These are phyloP conservation scores for Mucor indicus DNA, from an alignment of 371 early-diverging fungal genomes.

Conservation along the genomic window DNA sequence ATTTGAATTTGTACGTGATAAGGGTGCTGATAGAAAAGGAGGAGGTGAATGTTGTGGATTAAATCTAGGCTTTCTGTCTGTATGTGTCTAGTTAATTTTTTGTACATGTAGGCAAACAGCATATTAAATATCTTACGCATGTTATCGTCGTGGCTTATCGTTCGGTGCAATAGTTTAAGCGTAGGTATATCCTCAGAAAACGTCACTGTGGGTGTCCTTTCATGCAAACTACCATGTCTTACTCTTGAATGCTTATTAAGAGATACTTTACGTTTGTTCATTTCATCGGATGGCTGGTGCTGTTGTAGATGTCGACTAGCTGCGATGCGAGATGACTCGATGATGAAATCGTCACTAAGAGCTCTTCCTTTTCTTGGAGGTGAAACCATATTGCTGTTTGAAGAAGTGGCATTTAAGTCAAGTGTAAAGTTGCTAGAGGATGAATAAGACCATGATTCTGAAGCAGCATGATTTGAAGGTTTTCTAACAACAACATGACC, in stretches of 20 bases:
- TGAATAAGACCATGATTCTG: slow-evolving; percentile 23
- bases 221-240: slow-evolving; percentile 15
- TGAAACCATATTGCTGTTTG: background rate
- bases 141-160: slow-evolving; percentile 19
- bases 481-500: slow-evolving; percentile 42
- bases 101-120: no score
- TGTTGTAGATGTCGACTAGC: slow-evolving; percentile 9
- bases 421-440: no score
- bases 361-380: slow-evolving; percentile 16
- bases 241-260: slow-evolving; percentile 2
- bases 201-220: slow-evolving; percentile 12
- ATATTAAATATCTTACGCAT: no score
- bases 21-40: slow-evolving; percentile 2
- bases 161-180: slow-evolving; percentile 12
- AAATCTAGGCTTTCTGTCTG: slow-evolving; percentile 10
- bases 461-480: slow-evolving; percentile 12
- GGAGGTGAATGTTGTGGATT: slow-evolving; percentile 7
- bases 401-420: background rate
- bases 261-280: slow-evolving; percentile 3
- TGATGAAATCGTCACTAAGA: slow-evolving; percentile 17
- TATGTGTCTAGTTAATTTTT: background rate
- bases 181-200: slow-evolving; percentile 17
- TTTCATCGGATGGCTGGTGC: slow-evolving; percentile 1
- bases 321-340: slow-evolving; percentile 3
- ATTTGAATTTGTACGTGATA: slow-evolving; percentile 23